Evolutionary conservation across 768 basidiomycete species (phyloP).

Genomic region (Rhodosporidiobolus odoratus): DNA sequence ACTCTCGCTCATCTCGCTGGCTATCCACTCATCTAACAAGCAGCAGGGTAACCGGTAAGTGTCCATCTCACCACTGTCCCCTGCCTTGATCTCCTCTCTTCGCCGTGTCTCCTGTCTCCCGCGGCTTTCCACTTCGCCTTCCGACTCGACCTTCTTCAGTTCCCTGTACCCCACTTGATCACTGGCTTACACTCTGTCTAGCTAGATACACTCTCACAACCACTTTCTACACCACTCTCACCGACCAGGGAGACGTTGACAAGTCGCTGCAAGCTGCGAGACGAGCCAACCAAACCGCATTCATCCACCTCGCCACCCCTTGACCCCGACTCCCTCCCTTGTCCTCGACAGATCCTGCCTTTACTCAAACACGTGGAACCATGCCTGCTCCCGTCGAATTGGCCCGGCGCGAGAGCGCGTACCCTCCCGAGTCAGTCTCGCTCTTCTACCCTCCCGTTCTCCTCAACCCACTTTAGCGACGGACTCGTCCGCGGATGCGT

Average conservation of each 20-base stretch:
- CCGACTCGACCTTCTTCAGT: not conserved
- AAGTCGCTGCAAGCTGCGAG: too few relatives aligned
- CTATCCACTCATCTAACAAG: too few relatives aligned
- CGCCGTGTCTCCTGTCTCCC: not conserved
- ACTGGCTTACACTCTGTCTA: not conserved
- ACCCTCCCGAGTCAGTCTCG: conserved; percentile 19
- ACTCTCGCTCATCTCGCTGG: too few relatives aligned
- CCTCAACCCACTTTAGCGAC: not conserved
- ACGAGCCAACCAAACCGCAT: not conserved
- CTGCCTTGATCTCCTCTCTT: not conserved
- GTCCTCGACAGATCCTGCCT: not conserved
- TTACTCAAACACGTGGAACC: not conserved
- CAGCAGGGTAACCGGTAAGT: too few relatives aligned
- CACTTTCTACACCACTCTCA: conserved; percentile 1
- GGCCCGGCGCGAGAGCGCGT: conserved; percentile 25
- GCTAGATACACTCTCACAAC: not conserved
- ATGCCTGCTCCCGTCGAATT: conserved; percentile 33
- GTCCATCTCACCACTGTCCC: too few relatives aligned
- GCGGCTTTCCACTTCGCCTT: not conserved
- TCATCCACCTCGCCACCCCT: conserved; percentile 2
- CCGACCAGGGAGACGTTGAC: not conserved
- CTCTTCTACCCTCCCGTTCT: not conserved
- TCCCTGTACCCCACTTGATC: not conserved
- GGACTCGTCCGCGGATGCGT: not conserved
- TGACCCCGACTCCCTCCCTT: too few relatives aligned